Evolutionary conservation across 495 filamentous ascomycete species (phyloP), one percentile per base, ranked within the genome.

Genomic region (Xylaria venustula): DNA sequence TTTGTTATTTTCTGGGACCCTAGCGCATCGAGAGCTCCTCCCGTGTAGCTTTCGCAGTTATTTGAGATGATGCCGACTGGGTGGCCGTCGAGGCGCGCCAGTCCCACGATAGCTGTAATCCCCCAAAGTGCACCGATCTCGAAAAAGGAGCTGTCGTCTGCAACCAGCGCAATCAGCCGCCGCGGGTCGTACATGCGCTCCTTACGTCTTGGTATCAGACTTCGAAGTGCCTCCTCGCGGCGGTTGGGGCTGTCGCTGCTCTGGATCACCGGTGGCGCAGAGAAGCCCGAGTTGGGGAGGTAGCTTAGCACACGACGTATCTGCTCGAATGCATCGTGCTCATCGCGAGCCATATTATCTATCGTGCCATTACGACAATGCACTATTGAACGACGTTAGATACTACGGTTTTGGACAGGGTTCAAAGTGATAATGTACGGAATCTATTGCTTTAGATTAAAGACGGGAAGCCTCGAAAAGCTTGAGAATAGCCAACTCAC

Each of bases 311-410:
- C 78, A 0, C 76, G 80, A 8, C 83, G 76, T 19, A 88, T 66
- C 61, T 88, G 85, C 62, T 84, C 79, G 60, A 84, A 87, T 61
- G 83, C 85, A 25, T 80, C 83, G 11, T 75, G 74, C 67, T 88
- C 85, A 60, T 85, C 80, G 6, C 77, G 75, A 0, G 85, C 85
- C 5, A 86, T 69, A 58, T 88, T 87, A 61, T 88, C 85, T 56
- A 88, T 85, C 0, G 85, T 88, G 0, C 85, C 85, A 55, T 88
- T 87, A 6, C 80, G 84, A 65, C 84, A 86, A 61, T 88, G 85
- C 61, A 88, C 79, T 63, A 71, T 65, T 14, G 19, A 40, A 8
- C 9, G 12, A 15, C 28, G 51, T 54, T n/a, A 54, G 36, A 41
- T 23, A 1, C 14, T 7, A 25, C n/a, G n/a, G n/a, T n/a, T n/a